Conservation (phyloP, 2,329 filamentous ascomycete species). For the Passalora sequoiae region DNA sequence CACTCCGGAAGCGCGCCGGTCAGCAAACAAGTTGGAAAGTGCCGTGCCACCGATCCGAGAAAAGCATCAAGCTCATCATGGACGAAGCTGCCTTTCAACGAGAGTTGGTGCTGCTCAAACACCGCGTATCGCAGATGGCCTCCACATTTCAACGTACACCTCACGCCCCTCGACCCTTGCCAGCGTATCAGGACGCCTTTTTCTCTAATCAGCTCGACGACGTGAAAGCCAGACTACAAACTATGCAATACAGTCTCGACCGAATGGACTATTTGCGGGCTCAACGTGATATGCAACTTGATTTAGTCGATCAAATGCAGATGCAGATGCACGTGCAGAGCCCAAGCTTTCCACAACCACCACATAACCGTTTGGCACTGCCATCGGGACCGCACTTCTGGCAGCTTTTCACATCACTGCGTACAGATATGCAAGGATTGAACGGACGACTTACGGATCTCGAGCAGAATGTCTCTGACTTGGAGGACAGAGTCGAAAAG, state of each 20-base stretch:
- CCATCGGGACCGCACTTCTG: slow-evolving; percentile 23
- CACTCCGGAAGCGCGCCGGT: neutral
- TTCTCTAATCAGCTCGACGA: slow-evolving; percentile 13
- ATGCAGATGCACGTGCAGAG: too few species aligned
- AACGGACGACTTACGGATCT: slow-evolving; percentile 15
- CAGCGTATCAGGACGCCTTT: slow-evolving; percentile 6
- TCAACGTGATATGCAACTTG: neutral
- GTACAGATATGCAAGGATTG: slow-evolving; percentile 18
- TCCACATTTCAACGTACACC: slow-evolving; percentile 10
- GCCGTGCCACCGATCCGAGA: neutral
- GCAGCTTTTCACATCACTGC: slow-evolving; percentile 22
- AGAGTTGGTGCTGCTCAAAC: slow-evolving; percentile 24
- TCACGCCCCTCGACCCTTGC: neutral
- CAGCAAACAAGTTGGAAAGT: slow-evolving; percentile 3
- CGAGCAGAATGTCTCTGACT: slow-evolving; percentile 22
- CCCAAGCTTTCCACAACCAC: neutral
- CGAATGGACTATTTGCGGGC: neutral
- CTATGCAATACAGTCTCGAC: slow-evolving; percentile 13
- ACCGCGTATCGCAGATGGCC: slow-evolving; percentile 22
- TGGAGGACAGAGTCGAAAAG: slow-evolving; percentile 23
- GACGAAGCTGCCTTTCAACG: slow-evolving; percentile 24
- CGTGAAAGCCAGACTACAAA: slow-evolving; percentile 12
- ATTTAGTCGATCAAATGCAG: neutral
- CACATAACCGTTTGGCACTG: slow-evolving; percentile 9
- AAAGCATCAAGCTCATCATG: slow-evolving; percentile 13